Percentiles rank a stretch among this genome's conserved stretches.
These are phyloP conservation scores for Lodderomyces pseudojiufengensis DNA, from an alignment of 1,139 yeast genomes.

Conservation along the genomic window DNA sequence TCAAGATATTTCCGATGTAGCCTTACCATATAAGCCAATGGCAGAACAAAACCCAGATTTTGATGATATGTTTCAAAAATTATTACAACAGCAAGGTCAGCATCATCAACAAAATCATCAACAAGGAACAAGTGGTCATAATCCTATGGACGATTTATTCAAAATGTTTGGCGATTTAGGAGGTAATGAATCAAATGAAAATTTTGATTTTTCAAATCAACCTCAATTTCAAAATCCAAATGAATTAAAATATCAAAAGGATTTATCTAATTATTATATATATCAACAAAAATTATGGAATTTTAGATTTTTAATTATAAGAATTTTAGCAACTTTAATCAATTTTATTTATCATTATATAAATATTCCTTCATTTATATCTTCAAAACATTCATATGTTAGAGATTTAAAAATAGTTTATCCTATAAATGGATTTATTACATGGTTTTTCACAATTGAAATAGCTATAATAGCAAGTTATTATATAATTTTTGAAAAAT, in stretches of 20 bases:
- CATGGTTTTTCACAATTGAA: slow-evolving; percentile 32
- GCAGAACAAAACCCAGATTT: slow-evolving; percentile 17
- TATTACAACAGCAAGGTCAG: slow-evolving; percentile 17
- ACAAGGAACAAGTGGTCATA: slow-evolving; percentile 8
- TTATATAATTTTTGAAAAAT: slow-evolving; percentile 27
- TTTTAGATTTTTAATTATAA: slow-evolving; percentile 29
- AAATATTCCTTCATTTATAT: slow-evolving; percentile 21
- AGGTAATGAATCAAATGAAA: slow-evolving; percentile 10
- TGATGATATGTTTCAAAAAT: slow-evolving; percentile 34
- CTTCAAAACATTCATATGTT: slow-evolving; percentile 30
- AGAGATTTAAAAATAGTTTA: slow-evolving; percentile 15
- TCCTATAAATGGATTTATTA: slow-evolving; percentile 22
- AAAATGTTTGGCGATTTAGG: slow-evolving; percentile 19
- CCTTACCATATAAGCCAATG: slow-evolving; percentile 12
- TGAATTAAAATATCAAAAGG: slow-evolving; percentile 26
- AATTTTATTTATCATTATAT: slow-evolving; percentile 37
- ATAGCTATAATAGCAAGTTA: slow-evolving; percentile 32
- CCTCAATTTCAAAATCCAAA: slow-evolving; percentile 15
- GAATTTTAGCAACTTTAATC: slow-evolving; percentile 23
- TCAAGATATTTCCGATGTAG: slow-evolving; percentile 17
- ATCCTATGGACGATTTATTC: slow-evolving; percentile 35
- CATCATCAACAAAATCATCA: slow-evolving; percentile 5
- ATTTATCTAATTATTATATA: slow-evolving; percentile 27
- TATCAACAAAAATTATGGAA: slow-evolving; percentile 35
- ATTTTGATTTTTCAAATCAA: slow-evolving; percentile 6